Evolutionary conservation across 257 asterid genomes (phyloP).

Genomic region (Solanum peruvianum): DNA sequence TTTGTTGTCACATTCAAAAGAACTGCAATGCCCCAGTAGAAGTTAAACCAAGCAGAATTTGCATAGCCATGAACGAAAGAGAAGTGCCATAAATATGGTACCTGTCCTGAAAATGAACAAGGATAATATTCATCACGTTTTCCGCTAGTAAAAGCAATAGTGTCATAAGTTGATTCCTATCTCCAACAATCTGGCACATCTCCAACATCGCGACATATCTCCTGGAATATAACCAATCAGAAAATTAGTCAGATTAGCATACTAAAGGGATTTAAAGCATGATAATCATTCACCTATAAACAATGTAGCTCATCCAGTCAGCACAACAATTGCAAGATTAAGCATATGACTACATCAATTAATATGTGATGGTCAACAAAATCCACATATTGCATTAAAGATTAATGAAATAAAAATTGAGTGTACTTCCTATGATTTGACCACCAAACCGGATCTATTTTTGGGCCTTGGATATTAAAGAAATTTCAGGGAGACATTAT

Average conservation of each 20-base stretch:
- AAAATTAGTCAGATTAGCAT: not conserved
- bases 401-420: not conserved
- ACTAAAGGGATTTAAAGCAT: not conserved
- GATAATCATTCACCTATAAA: not conserved
- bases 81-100: not conserved
- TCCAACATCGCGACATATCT: conserved; percentile 79
- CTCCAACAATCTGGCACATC: conserved; percentile 72
- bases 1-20: conserved; percentile 9
- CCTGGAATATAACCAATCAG: conserved; percentile 21
- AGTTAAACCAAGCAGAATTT: not conserved
- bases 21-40: conserved; percentile 5
- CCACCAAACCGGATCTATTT: not conserved
- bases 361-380: not conserved
- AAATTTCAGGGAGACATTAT: not conserved
- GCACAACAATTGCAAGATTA: not conserved
- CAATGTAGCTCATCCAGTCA: not conserved
- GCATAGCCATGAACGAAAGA: not conserved
- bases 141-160: conserved; percentile 68
- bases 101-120: conserved; percentile 84
- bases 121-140: conserved; percentile 76
- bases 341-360: not conserved
- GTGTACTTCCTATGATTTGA: not conserved
- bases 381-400: not conserved
- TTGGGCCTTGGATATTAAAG: not conserved
- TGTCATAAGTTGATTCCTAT: conserved; percentile 58